Base-by-base conservation (phyloP, 495 filamentous ascomycete species). In the Penicillium cataractarum region DNA sequence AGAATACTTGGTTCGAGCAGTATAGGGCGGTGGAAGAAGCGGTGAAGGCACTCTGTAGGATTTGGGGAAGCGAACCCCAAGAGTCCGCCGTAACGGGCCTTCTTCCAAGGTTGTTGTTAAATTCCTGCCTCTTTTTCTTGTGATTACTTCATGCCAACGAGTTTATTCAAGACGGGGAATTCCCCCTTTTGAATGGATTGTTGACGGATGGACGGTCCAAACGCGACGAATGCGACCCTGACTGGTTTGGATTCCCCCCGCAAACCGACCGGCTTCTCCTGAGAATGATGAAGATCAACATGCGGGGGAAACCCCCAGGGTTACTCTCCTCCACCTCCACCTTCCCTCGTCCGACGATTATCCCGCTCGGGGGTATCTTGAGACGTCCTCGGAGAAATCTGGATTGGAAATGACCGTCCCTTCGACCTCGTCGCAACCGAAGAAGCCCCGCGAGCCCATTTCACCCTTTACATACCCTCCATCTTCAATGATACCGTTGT, bases 151-250 rank as follows among this genome's bases (percentile, higher is more conserved):
- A n/a, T n/a, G n/a, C n/a, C n/a, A n/a, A n/a, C n/a, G n/a, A n/a
- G n/a, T n/a, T n/a, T n/a, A n/a, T n/a, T n/a, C n/a, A n/a, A n/a
- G n/a, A n/a, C n/a, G n/a, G n/a, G n/a, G n/a, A n/a, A n/a, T n/a
- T n/a, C n/a, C n/a, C n/a, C n/a, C n/a, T n/a, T n/a, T n/a, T n/a
- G n/a, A n/a, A n/a, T n/a, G n/a, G n/a, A n/a, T n/a, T n/a, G n/a
- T n/a, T n/a, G 29, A 31, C 7, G 29, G 29, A 31, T 7, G 19
- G 42, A 12, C 19, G 42, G 42, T 46, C 42, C 19, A 21, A 46
- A 46, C 42, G 42, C 42, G 42, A 24, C 42, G n/a, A 46, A 46
- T 46, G 42, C 19, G 42, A 46, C 46, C 46, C 46, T 29, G 46
- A n/a, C n/a, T 50, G 27, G 46, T 29, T 50, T 29, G 22, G 15